Evolutionary conservation across 495 filamentous ascomycete genomes (phyloP).

Genomic region (Copromyces sp.): DNA sequence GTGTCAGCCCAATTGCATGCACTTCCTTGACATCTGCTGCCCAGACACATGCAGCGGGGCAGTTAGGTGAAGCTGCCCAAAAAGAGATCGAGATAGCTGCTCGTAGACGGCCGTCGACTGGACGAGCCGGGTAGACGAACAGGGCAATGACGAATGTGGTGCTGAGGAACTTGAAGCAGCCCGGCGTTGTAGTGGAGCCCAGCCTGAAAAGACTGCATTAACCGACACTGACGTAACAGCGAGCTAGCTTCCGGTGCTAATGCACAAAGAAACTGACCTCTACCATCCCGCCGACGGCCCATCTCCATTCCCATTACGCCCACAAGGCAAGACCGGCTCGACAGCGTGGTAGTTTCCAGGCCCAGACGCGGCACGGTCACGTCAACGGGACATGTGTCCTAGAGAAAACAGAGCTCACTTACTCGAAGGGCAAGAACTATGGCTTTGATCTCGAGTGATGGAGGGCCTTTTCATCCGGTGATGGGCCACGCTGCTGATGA

Average conservation of each 20-base stretch:
- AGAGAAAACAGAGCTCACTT: neutral
- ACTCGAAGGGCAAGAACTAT: neutral
- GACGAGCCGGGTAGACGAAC: neutral
- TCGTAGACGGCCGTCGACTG: neutral
- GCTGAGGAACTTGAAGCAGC: neutral
- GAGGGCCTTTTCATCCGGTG: neutral
- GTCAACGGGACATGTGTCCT: neutral
- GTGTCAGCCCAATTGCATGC: neutral
- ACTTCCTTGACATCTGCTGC: neutral
- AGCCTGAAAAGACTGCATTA: neutral
- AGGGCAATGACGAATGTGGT: neutral
- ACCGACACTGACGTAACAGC: neutral
- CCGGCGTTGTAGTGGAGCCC: neutral
- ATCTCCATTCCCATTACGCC: neutral
- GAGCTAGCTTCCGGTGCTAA: neutral
- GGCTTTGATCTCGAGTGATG: neutral
- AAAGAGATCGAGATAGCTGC: neutral
- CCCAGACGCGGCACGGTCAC: neutral
- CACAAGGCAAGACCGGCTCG: neutral
- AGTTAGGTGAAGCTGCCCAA: neutral
- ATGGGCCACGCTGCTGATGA: neutral
- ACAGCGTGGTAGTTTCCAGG: neutral
- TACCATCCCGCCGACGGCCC: neutral
- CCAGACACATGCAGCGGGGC: neutral
- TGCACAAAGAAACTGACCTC: neutral